Base-by-base conservation (phyloP, 1,284 basidiomycete genomes). In the Sutorius eximius region DNA sequence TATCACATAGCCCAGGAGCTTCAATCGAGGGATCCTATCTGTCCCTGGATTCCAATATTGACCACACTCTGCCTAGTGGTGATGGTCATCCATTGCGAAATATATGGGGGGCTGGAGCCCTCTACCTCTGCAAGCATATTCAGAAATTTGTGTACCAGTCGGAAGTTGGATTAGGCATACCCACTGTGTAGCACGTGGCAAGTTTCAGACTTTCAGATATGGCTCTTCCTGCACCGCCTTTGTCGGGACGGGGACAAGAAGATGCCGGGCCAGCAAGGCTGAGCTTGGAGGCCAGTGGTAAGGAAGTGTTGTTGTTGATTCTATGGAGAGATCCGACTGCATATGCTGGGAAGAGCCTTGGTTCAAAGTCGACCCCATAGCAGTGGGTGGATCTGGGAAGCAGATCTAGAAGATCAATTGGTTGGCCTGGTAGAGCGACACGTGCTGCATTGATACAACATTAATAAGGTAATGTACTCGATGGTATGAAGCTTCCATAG, bases 161-260 rank as follows among this genome's bases (percentile, higher is more conserved):
- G 8, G 64, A 50, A n/a, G 29, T 65, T 40, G 29, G 73, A 49
- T 42, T 74, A 72, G 3, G 63, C 61, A 7, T 56, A 61, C 13
- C 67, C 69, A 20, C 69, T 71, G 0, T 64, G 67, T n/a, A 73
- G 66, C 18, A 71, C 65, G 11, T 71, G 66, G 37, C 49, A 64
- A 2, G 72, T 61, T 46, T 72, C 69, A 1, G 38, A 41, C 2
- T 70, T 24, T 41, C 57, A 1, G n/a, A n/a, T n/a, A n/a, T n/a
- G n/a, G n/a, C n/a, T 32, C 36, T 20, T 48, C 18, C 70, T 69
- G 69, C 48, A 67, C 56, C 2, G 41, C 6, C 20, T 48, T 51
- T 8, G 58, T 61, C n/a, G 70, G 52, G 3, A 62, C 66, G 29
- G 58, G 57, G 16, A 68, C 52, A 22, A 73, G 59, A n/a, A 73